A percentile compares a stretch with the other conserved stretches of the same genome.
These are phyloP conservation scores for Verruconis gallopava DNA, from an alignment of 2,329 filamentous ascomycete genomes.

Conservation along the genomic window DNA sequence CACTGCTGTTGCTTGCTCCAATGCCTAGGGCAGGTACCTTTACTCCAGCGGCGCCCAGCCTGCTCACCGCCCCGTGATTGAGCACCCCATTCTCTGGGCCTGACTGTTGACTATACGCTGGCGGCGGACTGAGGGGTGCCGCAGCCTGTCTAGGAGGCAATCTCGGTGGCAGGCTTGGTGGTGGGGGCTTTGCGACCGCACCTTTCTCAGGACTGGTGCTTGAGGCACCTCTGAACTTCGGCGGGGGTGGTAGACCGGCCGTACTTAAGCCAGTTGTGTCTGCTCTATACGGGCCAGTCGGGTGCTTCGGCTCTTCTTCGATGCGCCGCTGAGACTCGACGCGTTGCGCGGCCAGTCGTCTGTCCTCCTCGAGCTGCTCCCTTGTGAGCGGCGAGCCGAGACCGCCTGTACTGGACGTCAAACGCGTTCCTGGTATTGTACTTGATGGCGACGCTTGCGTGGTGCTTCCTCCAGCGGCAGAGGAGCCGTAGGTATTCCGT, in stretches of 20 bases:
- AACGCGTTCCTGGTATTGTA: background rate
- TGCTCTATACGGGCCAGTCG: constrained; percentile 4
- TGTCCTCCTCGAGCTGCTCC: constrained; percentile 1
- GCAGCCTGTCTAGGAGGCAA: constrained; percentile 57
- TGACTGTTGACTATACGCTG: constrained; percentile 33
- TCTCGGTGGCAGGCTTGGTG: constrained; percentile 49
- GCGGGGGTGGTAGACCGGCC: constrained; percentile 1
- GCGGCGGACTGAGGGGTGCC: constrained; percentile 33
- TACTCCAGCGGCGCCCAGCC: constrained; percentile 61
- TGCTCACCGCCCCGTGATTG: constrained; percentile 48
- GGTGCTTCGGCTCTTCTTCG: constrained; percentile 1
- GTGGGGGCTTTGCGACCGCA: constrained; percentile 13
- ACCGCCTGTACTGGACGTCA: background rate
- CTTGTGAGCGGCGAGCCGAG: constrained; percentile 1
- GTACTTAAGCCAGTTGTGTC: constrained; percentile 9
- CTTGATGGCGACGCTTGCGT: background rate
- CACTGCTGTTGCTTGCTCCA: constrained; percentile 31
- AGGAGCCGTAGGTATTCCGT: constrained; percentile 19
- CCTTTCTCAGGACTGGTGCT: constrained; percentile 43
- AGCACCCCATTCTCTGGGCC: constrained; percentile 27
- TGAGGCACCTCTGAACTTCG: background rate
- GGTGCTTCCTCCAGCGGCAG: constrained; percentile 6
- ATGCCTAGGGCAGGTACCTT: constrained; percentile 71
- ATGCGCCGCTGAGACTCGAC: background rate
- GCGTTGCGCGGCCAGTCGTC: background rate